phyloP scores from a whole-genome alignment of 164 flowering plant species.

The Cinnamomum micranthum region DNA sequence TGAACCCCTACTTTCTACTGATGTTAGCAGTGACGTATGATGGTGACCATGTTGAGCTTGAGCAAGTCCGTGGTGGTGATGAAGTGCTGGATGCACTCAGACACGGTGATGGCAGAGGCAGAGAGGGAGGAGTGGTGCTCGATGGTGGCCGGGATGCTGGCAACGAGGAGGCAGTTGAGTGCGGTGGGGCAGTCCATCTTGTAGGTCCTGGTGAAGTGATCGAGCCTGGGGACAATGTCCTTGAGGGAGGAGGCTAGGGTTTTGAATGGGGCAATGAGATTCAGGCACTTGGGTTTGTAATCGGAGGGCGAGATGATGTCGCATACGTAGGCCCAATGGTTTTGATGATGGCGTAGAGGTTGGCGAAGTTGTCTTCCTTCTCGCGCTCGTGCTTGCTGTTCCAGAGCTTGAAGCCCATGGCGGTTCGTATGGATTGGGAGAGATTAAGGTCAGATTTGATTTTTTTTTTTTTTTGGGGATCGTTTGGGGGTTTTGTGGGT shows the following conservation, averaged over 20 bases:
- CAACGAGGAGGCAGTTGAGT: conserved; percentile 58
- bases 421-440: too few species aligned
- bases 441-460: too few species aligned
- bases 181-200: conserved; percentile 91
- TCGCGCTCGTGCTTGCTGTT: conserved; percentile 93
- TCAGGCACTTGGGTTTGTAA: conserved; percentile 74
- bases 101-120: conserved; percentile 71
- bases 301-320: conserved; percentile 62
- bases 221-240: conserved; percentile 75
- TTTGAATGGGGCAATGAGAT: conserved; percentile 86
- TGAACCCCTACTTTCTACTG: too few species aligned
- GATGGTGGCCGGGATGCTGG: conserved; percentile 84
- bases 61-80: conserved; percentile 90
- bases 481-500: too few species aligned
- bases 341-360: conserved; percentile 80
- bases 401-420: conserved; percentile 92
- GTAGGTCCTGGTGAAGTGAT: conserved; percentile 77
- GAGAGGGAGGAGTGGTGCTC: conserved; percentile 66
- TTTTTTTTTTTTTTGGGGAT: too few species aligned
- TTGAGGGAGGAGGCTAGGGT: conserved; percentile 67
- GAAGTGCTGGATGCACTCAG: conserved; percentile 88
- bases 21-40: conserved; percentile 16
- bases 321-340: conserved; percentile 83
- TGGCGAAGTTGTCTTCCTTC: conserved; percentile 87
- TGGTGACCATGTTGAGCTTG: conserved; percentile 83